Base-by-base conservation (phyloP, 2,329 filamentous ascomycete species). In the Rasamsonia emersonii region DNA sequence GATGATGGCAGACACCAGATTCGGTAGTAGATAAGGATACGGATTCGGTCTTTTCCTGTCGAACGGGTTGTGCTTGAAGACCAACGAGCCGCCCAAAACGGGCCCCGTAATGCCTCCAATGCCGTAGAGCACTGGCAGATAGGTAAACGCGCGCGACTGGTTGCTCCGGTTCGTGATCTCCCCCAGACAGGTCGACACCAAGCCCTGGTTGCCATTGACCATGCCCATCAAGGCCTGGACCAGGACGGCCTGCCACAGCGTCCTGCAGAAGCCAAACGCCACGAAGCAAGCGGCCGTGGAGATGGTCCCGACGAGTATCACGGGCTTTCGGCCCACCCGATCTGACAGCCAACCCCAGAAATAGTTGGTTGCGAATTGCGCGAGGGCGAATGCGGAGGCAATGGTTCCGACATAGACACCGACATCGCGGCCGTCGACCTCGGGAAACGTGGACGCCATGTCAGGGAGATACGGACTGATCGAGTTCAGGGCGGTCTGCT, bases 401-500 rank as follows among this genome's bases (percentile, higher is more conserved):
- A 96, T 79, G 28, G 86, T 68, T 9, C 91, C 91, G 1, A 96
- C 86, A 53, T 93, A 96, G 24, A 96, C 54, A 1, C 89, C 91
- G 18, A 82, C 80, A 46, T 86, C 67, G 4, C 67, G 69, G 2
- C 71, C 61, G 13, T 81, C 72, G 13, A 95, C 79, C 40, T 84
- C 84, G 1, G 85, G 82, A 54, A 96, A 96, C 1, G 77, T 78
- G 14, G 77, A 75, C 2, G 88, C 79, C 89, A 98, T 96, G 46
- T 86, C 76, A 0, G 91, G 91, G 2, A 98, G 74, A 58, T 98
- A 98, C 1, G 91, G 91, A 8, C 82, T 83, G 50, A 98, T 95
- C 14, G 86, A 94, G 59, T 98, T 98, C 52, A 98, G 73, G 0
- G 91, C 91, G 0, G 89, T 96, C 67, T 98, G 91, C 56, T 98